phyloP scores from a whole-genome alignment of 2,329 filamentous ascomycete genomes.

The Pseudovirgaria hyperparasitica region DNA sequence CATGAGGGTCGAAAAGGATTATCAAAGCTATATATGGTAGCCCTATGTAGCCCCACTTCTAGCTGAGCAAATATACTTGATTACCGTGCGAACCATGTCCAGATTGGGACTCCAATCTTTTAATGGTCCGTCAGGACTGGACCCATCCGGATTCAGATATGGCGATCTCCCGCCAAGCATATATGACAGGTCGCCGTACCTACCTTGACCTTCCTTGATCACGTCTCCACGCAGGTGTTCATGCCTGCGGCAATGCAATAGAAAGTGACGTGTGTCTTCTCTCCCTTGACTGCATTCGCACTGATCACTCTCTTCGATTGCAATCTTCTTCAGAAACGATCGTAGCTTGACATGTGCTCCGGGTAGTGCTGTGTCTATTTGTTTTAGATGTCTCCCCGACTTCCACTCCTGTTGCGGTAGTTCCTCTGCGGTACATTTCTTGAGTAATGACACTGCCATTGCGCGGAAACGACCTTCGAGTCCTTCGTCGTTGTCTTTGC shows the following conservation, averaged over 20 bases:
- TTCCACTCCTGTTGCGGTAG: background rate
- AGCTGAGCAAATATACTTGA: no score
- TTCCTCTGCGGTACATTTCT: no score
- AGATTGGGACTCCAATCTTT: slow-evolving; percentile 1
- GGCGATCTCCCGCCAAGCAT: slow-evolving; percentile 1
- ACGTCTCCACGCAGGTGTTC: slow-evolving; percentile 1
- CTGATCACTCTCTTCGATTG: background rate
- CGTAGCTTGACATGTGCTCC: background rate
- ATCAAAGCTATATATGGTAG: no score
- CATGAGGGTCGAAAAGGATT: no score
- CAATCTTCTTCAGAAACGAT: slow-evolving; percentile 1
- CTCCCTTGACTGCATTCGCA: background rate
- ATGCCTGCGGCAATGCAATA: slow-evolving; percentile 1
- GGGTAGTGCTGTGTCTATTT: background rate
- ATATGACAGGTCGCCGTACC: slow-evolving; percentile 1
- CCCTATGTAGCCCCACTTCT: no score
- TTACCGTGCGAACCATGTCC: slow-evolving; percentile 1
- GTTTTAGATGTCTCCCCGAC: background rate
- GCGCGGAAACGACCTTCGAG: no score
- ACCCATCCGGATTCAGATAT: background rate
- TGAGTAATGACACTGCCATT: no score
- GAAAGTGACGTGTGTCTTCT: slow-evolving; percentile 1
- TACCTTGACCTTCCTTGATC: background rate
- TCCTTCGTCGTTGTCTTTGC: no score
- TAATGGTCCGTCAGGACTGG: slow-evolving; percentile 1